A percentile compares a stretch with the other conserved stretches of the same genome.
phyloP scores from a whole-genome alignment of 768 basidiomycete genomes.

The Naematelia aurantialba region DNA sequence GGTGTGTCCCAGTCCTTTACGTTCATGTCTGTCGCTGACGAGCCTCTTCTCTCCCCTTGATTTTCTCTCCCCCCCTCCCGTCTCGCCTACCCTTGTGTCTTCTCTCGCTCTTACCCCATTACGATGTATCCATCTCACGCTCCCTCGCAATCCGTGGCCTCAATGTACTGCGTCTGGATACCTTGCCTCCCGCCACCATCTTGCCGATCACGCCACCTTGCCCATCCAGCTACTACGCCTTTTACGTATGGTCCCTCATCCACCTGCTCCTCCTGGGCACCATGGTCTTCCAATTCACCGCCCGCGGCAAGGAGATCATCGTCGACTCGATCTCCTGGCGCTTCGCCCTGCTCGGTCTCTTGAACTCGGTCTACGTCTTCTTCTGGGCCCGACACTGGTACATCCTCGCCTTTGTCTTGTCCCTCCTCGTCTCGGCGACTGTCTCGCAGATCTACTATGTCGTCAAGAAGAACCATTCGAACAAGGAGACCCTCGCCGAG shows the following conservation, averaged over 20 bases:
- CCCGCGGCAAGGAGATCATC: conserved; percentile 66
- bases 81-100: too few species aligned
- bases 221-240: conserved; percentile 11
- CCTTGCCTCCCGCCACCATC: too few species aligned
- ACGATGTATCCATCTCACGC: too few species aligned
- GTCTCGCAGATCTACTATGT: conserved; percentile 89
- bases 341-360: conserved; percentile 77
- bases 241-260: conserved; percentile 66
- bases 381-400: conserved; percentile 76
- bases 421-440: conserved; percentile 77
- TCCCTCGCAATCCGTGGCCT: neutral
- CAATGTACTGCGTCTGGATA: too few species aligned
- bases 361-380: conserved; percentile 86
- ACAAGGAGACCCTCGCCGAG: conserved; percentile 62
- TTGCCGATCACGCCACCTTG: too few species aligned
- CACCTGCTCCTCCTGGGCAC: conserved; percentile 87
- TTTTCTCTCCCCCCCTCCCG: neutral
- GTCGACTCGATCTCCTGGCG: conserved; percentile 88
- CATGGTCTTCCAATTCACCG: conserved; percentile 59
- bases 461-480: conserved; percentile 75
- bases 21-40: neutral
- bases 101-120: too few species aligned
- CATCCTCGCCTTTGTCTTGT: conserved; percentile 72
- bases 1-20: conserved; percentile 52
- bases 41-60: neutral